Percentiles rank a stretch among this genome's conserved stretches.
Conservation (phyloP, 2,329 filamentous ascomycete species). For the Colletotrichum shisoi region DNA sequence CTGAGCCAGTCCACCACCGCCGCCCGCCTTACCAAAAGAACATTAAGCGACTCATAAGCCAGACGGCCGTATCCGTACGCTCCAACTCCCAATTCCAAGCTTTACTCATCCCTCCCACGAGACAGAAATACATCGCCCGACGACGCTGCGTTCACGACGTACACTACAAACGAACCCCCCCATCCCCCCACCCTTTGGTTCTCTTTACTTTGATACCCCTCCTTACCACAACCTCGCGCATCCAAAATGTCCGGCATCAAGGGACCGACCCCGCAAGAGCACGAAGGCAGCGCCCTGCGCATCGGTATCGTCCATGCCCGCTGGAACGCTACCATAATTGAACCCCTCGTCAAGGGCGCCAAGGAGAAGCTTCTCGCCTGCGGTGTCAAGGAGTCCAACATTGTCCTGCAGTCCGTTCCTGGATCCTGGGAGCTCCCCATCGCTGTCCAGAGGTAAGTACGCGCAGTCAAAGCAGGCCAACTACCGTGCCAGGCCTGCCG, state of each 20-base stretch:
- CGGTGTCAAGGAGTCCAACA: conserved; percentile 87
- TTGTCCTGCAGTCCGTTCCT: conserved; percentile 87
- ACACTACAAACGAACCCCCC: conserved; percentile 5
- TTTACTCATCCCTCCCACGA: background rate
- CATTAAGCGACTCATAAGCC: conserved; percentile 19
- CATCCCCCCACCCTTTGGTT: background rate
- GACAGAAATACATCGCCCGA: background rate
- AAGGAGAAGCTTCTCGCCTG: conserved; percentile 78
- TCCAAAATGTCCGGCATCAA: conserved; percentile 61
- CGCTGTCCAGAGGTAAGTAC: conserved; percentile 78
- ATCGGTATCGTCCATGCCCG: conserved; percentile 95
- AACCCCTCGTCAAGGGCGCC: conserved; percentile 80
- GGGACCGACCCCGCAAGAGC: conserved; percentile 64
- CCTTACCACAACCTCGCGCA: conserved; percentile 17
- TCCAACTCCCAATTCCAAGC: conserved; percentile 1
- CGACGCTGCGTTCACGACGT: background rate
- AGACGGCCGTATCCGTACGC: background rate
- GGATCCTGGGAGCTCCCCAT: conserved; percentile 95
- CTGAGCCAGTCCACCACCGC: conserved; percentile 16
- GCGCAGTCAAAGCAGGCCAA: background rate
- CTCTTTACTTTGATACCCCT: conserved; percentile 11
- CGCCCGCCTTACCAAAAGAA: conserved; percentile 2
- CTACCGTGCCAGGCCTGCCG: background rate
- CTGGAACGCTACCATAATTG: conserved; percentile 92
- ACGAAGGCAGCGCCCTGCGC: conserved; percentile 77